Evolutionary conservation across 257 asterid species (phyloP).

Genomic region (Verbena officinalis): DNA sequence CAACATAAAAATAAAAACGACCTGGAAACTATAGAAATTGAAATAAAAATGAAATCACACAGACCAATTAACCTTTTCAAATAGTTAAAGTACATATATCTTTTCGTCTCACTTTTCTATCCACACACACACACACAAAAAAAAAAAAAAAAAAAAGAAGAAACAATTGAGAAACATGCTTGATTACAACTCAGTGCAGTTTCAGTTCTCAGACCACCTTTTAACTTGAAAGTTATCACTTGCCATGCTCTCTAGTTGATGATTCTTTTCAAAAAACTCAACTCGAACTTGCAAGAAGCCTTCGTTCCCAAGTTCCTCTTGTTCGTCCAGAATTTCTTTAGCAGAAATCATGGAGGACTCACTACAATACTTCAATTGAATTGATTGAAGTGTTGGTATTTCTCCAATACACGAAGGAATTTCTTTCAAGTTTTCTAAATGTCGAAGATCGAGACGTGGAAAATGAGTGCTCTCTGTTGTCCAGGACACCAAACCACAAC

Average conservation of each 20-base stretch:
- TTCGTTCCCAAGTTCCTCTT: constrained; percentile 19
- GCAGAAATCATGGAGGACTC: background rate
- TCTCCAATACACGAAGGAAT: constrained; percentile 6
- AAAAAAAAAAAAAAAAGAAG: no score
- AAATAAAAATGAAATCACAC: no score
- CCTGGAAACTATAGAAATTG: no score
- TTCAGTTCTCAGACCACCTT: background rate
- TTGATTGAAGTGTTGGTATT: background rate
- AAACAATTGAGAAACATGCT: background rate
- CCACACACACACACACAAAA: no score
- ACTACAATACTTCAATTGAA: background rate
- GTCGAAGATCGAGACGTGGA: constrained; percentile 6
- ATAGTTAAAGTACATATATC: no score
- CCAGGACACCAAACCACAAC: constrained; percentile 8
- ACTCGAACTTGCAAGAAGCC: constrained; percentile 4
- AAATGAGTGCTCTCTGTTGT: background rate
- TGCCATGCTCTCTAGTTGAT: background rate
- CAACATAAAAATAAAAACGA: no score
- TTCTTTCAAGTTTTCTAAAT: background rate
- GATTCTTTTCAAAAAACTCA: no score
- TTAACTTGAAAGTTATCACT: background rate
- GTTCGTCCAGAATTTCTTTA: constrained; percentile 12
- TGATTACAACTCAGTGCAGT: background rate
- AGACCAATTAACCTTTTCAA: no score
- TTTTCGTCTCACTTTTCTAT: no score